phyloP scores from a whole-genome alignment of 2,329 filamentous ascomycete genomes.

The Aspergillus fructus region DNA sequence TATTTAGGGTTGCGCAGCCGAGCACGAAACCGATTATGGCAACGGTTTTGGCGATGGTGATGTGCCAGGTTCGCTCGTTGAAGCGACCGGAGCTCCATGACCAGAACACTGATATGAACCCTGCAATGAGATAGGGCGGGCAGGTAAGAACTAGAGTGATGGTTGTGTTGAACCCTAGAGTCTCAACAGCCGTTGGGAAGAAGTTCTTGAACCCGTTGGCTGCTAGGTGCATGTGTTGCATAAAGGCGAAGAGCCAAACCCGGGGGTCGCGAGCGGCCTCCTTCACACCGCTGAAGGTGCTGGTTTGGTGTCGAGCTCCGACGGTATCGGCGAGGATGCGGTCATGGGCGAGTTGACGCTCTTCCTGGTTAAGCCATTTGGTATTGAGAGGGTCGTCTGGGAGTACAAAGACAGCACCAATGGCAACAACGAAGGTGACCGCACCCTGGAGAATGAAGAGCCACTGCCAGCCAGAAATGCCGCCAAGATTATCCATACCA shows the following conservation, averaged over 20 bases:
- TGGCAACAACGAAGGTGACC: constrained; percentile 44
- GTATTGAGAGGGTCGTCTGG: constrained; percentile 45
- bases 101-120: constrained; percentile 47
- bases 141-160: constrained; percentile 51
- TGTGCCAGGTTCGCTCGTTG: constrained; percentile 35
- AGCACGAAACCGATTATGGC: constrained; percentile 33
- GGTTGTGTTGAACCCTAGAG: constrained; percentile 47
- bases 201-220: constrained; percentile 48
- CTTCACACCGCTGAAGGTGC: constrained; percentile 41
- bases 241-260: constrained; percentile 45
- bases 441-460: constrained; percentile 50
- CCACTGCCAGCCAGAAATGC: constrained; percentile 56
- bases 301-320: constrained; percentile 41
- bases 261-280: constrained; percentile 27
- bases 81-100: constrained; percentile 52
- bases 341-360: constrained; percentile 44
- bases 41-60: constrained; percentile 24
- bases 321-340: constrained; percentile 49
- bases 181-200: constrained; percentile 47
- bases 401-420: constrained; percentile 43
- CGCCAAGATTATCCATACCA: constrained; percentile 56
- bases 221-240: constrained; percentile 49
- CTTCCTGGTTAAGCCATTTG: constrained; percentile 20
- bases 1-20: constrained; percentile 28
- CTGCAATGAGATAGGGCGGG: constrained; percentile 51